Base-by-base conservation (phyloP, 1,284 basidiomycete genomes). In the Trichosporon inkin region DNA sequence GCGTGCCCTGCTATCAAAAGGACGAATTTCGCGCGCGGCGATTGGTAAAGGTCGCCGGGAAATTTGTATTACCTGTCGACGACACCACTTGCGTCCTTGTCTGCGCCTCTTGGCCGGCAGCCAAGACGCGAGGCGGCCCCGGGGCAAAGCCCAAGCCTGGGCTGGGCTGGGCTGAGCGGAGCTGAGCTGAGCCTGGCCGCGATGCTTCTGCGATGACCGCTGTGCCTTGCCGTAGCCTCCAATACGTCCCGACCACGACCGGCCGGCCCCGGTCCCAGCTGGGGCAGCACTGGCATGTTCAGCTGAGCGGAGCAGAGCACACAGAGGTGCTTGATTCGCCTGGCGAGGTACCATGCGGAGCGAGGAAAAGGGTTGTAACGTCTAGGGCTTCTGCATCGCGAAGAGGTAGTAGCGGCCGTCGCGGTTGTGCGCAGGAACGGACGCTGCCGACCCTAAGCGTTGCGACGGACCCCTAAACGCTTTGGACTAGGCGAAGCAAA, bases 401-500 rank as follows among this genome's bases (percentile, higher is more conserved):
- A 28, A 22, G 44, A 49, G 44, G 44, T 49, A 49, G 44, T 49
- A 49, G 44, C 44, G 44, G 44, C 28, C 24, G 44, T 49, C 24
- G 44, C 22, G 44, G 22, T 49, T 32, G 24, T 49, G 44, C 44
- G 28, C 44, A 49, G 22, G 44, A 49, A 49, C 44, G 44, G 44
- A 49, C 28, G 28, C 4, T 8, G 28, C 5, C 28, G 28, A 32
- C 28, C 28, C 28, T 32, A 32, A 32, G 28, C 28, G 28, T 8
- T 8, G 28, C 28, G 8, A 8, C 28, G 28, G 28, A 32, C 28
- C 44, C 44, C 44, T 49, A 49, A 32, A 49, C 22, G 22, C 16
- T 49, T 32, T 32, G 28, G 22, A 28, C 24, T 13, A 49, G 44
- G 44, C 14, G 44, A 49, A 32, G 28, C 16, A 49, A 10, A 49